phyloP scores from a whole-genome alignment of 768 basidiomycete genomes.

The Roridomyces roridus region DNA sequence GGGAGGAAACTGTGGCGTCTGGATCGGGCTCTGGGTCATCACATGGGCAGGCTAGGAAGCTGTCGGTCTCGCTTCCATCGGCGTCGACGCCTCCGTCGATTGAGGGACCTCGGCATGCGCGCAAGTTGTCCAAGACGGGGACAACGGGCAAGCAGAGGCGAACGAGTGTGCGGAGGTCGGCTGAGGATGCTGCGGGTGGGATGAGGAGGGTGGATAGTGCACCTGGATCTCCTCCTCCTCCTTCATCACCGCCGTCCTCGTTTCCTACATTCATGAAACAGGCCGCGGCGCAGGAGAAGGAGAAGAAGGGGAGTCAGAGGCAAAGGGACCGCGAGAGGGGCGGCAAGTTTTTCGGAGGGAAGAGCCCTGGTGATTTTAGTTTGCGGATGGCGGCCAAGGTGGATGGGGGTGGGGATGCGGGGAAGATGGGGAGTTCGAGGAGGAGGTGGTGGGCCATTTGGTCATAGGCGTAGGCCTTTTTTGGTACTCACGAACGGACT shows the following conservation, averaged over 20 bases:
- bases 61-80: not conserved
- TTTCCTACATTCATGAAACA: not conserved
- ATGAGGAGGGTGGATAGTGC: slow-evolving; percentile 10
- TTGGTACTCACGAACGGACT: too few species aligned
- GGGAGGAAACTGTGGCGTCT: not conserved
- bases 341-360: slow-evolving; percentile 9
- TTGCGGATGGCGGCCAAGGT: not conserved
- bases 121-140: not conserved
- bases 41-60: too few species aligned
- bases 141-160: not conserved
- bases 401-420: not conserved
- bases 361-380: not conserved
- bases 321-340: slow-evolving; percentile 1
- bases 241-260: too few species aligned
- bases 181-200: not conserved
- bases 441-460: slow-evolving; percentile 18
- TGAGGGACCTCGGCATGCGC: not conserved
- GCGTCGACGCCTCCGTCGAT: not conserved
- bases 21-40: not conserved
- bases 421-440: not conserved
- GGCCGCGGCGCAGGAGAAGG: not conserved
- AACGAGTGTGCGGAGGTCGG: not conserved
- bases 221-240: not conserved
- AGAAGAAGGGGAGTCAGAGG: not conserved
- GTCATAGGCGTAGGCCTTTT: too few species aligned